Percentiles rank a stretch among this genome's conserved stretches.
phyloP scores from a whole-genome alignment of 2,329 filamentous ascomycete species.

The Epichloe brachyelytri region DNA sequence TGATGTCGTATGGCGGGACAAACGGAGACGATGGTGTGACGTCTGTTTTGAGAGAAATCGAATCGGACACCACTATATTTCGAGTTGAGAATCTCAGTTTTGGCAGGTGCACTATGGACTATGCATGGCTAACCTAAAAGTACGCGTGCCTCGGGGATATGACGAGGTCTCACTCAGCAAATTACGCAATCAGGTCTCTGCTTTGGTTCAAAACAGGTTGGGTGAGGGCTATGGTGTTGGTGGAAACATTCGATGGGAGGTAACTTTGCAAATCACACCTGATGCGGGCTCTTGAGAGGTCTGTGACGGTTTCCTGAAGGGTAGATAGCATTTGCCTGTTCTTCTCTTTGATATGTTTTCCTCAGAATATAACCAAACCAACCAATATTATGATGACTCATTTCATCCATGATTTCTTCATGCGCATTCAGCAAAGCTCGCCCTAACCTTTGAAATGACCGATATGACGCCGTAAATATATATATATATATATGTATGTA shows the following conservation, averaged over 20 bases:
- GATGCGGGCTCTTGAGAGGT: conserved; percentile 14
- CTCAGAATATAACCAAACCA: background rate
- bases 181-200: conserved; percentile 62
- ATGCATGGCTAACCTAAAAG: conserved; percentile 86
- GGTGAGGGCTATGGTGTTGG: conserved; percentile 79
- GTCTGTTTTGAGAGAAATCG: conserved; percentile 73
- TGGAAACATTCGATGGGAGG: conserved; percentile 77
- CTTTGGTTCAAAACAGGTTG: conserved; percentile 70
- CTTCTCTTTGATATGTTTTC: background rate
- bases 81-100: conserved; percentile 79
- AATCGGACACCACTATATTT: conserved; percentile 62
- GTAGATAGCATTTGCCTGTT: background rate
- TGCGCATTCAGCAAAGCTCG: too few relatives aligned
- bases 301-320: background rate
- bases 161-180: conserved; percentile 61
- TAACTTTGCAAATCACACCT: conserved; percentile 64
- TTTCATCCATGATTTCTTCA: too few relatives aligned
- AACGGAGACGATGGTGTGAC: conserved; percentile 39
- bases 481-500: too few relatives aligned
- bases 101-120: conserved; percentile 98
- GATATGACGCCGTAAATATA: background rate
- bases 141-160: conserved; percentile 51
- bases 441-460: too few relatives aligned
- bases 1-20: conserved; percentile 65
- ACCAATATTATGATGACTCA: too few relatives aligned